Base-by-base conservation (phyloP, 495 filamentous ascomycete genomes). In the Halenospora varia region DNA sequence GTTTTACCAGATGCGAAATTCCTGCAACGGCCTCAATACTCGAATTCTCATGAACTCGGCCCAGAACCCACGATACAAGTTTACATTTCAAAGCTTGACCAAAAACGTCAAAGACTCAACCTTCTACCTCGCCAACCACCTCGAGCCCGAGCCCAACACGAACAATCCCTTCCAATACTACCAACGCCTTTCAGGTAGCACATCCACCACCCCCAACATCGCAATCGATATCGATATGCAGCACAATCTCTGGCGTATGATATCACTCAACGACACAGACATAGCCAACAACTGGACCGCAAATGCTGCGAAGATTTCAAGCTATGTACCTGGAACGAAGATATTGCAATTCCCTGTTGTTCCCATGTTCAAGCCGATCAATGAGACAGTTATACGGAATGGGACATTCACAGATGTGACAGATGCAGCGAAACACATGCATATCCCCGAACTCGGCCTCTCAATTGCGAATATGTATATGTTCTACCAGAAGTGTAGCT, bases 1-100 rank as follows among this genome's bases (percentile, higher is more conserved):
- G 57, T 55, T 55, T 19, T 13, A 55, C 17, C 35, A 55, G 18
- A 49, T 60, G 42, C 42, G 23, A 19, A n/a, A 55, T 51, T 54
- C 51, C 10, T 60, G 57, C 46, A 55, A 55, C 19, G 52, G 52
- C 3, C 20, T 50, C 20, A 18, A 60, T 17, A 55, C 52, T 1
- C 47, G 51, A 40, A 26, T 55, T 2, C 6, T 9, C 2, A 55
- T 60, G 57, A 25, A 60, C 25, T 20, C 25, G 4, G 9, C 42
- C 25, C 8, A 44, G 51, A n/a, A 20, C 20, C 45, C 42, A 55
- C 9, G 13, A 13, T 13, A 8, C 3, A 35, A 18, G 3, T 47
- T 48, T 29, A 44, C 6, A 2, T n/a, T 55, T 17, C 39, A 29
- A 4, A 55, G 44, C 41, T 39, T 55, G 11, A 42, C n/a, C 15